A percentile compares a stretch with the other conserved stretches of the same genome.
phyloP scores from a whole-genome alignment of 306 rosid species.

The Coriaria nepalensis region DNA sequence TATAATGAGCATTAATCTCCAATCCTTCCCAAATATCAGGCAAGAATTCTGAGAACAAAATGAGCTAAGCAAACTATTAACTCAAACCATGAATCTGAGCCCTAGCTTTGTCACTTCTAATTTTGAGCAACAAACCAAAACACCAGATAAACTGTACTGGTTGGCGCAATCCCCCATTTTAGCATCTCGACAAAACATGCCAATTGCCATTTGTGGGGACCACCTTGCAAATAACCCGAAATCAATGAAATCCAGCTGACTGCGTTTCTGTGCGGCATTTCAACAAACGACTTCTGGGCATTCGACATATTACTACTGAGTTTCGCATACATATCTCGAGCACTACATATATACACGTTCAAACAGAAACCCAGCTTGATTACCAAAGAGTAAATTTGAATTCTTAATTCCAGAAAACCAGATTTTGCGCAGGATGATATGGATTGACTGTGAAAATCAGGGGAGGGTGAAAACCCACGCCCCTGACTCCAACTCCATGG shows the following conservation, averaged over 20 bases:
- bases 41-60: conserved; percentile 21
- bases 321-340: conserved; percentile 24
- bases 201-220: conserved; percentile 12
- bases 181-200: conserved; percentile 20
- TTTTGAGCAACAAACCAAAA: conserved; percentile 28
- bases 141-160: conserved; percentile 27
- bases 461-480: conserved; percentile 15
- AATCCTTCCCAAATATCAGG: conserved; percentile 27
- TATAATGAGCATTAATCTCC: conserved; percentile 17
- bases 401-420: conserved; percentile 14
- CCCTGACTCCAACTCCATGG: conserved; percentile 11
- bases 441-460: conserved; percentile 20
- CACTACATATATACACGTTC: conserved; percentile 18
- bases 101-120: conserved; percentile 24
- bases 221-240: conserved; percentile 18
- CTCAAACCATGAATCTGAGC: conserved; percentile 31
- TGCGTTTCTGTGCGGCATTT: conserved; percentile 22
- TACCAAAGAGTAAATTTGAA: conserved; percentile 16
- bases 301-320: conserved; percentile 5
- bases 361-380: conserved; percentile 27
- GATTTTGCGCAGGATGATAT: conserved; percentile 16
- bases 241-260: conserved; percentile 28
- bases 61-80: conserved; percentile 31
- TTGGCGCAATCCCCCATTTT: conserved; percentile 21
- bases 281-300: conserved; percentile 29